These are phyloP conservation scores for Cyclocybe aegerita DNA, from an alignment of 768 basidiomycete genomes.

Conservation along the genomic window DNA sequence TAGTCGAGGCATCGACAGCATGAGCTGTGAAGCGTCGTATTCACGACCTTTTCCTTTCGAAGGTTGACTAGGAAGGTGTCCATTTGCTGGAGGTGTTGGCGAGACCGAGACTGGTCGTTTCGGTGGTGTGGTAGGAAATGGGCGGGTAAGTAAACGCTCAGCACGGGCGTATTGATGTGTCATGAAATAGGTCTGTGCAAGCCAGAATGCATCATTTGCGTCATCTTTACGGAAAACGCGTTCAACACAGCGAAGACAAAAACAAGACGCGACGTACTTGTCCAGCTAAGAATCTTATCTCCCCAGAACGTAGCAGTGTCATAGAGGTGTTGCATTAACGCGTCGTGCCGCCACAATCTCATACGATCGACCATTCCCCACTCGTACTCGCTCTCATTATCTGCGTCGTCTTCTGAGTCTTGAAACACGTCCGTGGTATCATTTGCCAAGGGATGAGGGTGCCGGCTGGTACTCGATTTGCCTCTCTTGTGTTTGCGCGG, in stretches of 20 bases:
- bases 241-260: constrained; percentile 3
- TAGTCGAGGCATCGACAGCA: constrained; percentile 47
- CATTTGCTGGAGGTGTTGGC: constrained; percentile 37
- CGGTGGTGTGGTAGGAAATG: constrained; percentile 61
- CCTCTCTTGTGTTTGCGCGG: constrained; percentile 54
- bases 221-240: constrained; percentile 49
- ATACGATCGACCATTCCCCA: constrained; percentile 94
- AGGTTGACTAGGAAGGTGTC: constrained; percentile 32
- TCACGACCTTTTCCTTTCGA: constrained; percentile 69
- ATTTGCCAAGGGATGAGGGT: constrained; percentile 73
- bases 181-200: constrained; percentile 96
- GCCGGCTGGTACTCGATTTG: constrained; percentile 48
- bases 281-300: constrained; percentile 95
- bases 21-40: constrained; percentile 33
- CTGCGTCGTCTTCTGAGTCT: constrained; percentile 60
- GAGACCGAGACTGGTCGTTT: constrained; percentile 34
- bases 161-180: constrained; percentile 95
- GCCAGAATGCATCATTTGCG: constrained; percentile 98
- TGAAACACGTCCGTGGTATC: constrained; percentile 78
- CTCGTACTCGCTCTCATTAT: constrained; percentile 58
- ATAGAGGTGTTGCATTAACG: constrained; percentile 97
- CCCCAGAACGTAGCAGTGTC: constrained; percentile 99
- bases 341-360: constrained; percentile 96
- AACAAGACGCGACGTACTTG: constrained; percentile 59
- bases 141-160: constrained; percentile 86